A percentile compares a stretch with the other conserved stretches of the same genome.
These are phyloP conservation scores for Porcisia hertigi DNA, from an alignment of 208 protist species.

Conservation along the genomic window DNA sequence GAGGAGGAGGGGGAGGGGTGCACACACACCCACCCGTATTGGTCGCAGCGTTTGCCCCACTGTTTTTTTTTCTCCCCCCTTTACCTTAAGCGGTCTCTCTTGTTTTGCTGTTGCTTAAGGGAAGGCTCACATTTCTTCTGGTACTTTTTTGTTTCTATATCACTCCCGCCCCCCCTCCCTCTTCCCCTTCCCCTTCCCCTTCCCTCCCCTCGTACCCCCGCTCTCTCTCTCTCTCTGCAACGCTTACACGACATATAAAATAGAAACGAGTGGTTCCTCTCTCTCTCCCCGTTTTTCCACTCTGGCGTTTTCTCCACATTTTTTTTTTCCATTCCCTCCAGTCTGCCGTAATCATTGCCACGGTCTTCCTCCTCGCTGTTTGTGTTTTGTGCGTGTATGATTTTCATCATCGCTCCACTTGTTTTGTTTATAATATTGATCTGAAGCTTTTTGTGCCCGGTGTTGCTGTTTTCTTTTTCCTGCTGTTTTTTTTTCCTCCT, in stretches of 20 bases:
- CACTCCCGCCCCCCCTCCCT: neutral
- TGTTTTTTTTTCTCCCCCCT: too few species aligned
- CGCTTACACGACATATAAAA: too few species aligned
- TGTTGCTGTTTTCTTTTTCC: neutral
- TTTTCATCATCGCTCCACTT: neutral
- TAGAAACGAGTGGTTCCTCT: neutral
- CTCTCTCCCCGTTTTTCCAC: neutral
- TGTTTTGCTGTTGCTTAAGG: too few species aligned
- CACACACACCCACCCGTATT: too few species aligned
- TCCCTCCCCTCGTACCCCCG: neutral
- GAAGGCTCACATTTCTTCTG: too few species aligned
- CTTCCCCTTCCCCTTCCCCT: neutral
- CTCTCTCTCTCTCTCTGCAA: constrained; percentile 1
- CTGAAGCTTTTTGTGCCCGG: neutral
- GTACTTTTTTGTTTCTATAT: neutral
- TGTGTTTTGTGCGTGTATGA: neutral
- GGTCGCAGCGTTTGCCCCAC: too few species aligned
- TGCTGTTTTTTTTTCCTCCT: neutral
- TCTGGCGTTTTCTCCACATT: neutral
- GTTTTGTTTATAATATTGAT: neutral
- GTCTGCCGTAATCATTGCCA: neutral
- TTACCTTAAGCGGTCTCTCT: too few species aligned
- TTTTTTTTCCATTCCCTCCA: neutral
- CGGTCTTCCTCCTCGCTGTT: neutral
- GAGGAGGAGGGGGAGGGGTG: too few species aligned